Base-by-base conservation (phyloP, 2,329 filamentous ascomycete genomes). In the Bipolaris victoriae region DNA sequence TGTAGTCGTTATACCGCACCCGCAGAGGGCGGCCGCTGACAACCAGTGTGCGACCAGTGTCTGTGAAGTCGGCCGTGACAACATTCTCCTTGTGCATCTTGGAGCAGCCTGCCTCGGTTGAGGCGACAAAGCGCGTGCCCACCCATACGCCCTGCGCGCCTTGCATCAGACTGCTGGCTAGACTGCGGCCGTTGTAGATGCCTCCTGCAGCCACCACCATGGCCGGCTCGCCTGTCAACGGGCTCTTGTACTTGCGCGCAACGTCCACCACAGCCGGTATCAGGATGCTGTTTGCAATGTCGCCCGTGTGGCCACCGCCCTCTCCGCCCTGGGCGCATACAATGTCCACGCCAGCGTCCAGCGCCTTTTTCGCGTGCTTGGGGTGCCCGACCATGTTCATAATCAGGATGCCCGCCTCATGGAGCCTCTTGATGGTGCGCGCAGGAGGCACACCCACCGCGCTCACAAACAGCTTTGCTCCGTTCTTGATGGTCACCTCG, bases 351-450 rank as follows among this genome's bases (percentile, higher is more conserved):
- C 94, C 94, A 0, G 89, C 85, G 48, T 92, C 86, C 3, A 98
- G 81, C 2, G 93, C 93, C 80, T 97, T 97, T 74, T 89, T 85
- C 0, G 93, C 93, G 76, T 98, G 94, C 74, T 90, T 92, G 1
- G 94, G 93, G 68, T 93, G 90, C 0, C 94, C 94, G 18, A 97
- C 92, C 93, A 97, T 97, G 76, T 97, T 97, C 92, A 97, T 97
- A 35, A 97, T 83, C 57, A 96, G 74, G 39, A 98, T 90, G 0
- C 90, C 90, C 0, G 90, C 89, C 7, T 83, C 82, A 72, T 98
- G 94, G 43, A 98, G 82, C 44, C 87, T 80, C 65, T 91, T 87
- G 55, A 97, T 89, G 4, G 93, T 86, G 55, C 81, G 77, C 44
- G 81, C 80, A 0, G 93, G 91, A 15, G 94, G 94, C 20, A 97